Conservation (phyloP, 352 stramenopile species). For the Pythium aquatile region DNA sequence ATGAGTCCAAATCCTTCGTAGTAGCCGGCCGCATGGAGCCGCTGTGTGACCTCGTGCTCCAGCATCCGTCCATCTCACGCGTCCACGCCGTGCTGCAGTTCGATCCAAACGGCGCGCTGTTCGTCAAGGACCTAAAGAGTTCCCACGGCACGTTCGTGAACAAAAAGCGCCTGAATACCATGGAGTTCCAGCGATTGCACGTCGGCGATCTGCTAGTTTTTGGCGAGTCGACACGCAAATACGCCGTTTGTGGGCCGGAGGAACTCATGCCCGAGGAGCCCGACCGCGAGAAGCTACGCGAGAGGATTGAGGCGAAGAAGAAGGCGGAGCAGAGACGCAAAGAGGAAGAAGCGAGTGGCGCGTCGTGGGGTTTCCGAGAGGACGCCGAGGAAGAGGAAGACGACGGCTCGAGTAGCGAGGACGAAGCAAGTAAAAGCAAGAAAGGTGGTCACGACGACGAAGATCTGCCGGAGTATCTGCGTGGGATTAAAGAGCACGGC, state of each 20-base stretch:
- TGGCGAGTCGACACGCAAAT: conserved; percentile 84
- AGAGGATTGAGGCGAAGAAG: conserved; percentile 14
- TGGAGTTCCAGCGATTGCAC: conserved; percentile 60
- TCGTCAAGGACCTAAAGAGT: conserved; percentile 71
- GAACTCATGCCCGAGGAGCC: conserved; percentile 76
- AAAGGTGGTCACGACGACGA: conserved; percentile 15
- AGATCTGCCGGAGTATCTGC: conserved; percentile 70
- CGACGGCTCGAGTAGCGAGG: conserved; percentile 28
- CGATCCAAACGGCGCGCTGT: conserved; percentile 57
- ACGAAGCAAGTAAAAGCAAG: conserved; percentile 27
- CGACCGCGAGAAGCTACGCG: conserved; percentile 51
- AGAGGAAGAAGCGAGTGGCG: conserved; percentile 28
- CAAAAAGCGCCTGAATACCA: conserved; percentile 52
- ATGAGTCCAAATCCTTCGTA: conserved; percentile 37
- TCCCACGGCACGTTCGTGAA: conserved; percentile 87
- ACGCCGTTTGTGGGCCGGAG: conserved; percentile 66
- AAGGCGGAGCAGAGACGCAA: conserved; percentile 23
- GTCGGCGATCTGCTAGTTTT: conserved; percentile 87
- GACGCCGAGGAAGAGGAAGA: conserved; percentile 58
- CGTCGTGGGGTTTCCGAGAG: conserved; percentile 84
- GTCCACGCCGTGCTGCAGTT: conserved; percentile 76
- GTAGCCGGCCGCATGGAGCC: conserved; percentile 60
- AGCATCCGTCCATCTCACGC: conserved; percentile 77
- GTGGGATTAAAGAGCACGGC: conserved; percentile 57
- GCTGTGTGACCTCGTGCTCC: conserved; percentile 64